A percentile compares a stretch with the other conserved stretches of the same genome.
Evolutionary conservation across 1,284 basidiomycete species (phyloP).

Genomic region (Apiotrichum siamense): DNA sequence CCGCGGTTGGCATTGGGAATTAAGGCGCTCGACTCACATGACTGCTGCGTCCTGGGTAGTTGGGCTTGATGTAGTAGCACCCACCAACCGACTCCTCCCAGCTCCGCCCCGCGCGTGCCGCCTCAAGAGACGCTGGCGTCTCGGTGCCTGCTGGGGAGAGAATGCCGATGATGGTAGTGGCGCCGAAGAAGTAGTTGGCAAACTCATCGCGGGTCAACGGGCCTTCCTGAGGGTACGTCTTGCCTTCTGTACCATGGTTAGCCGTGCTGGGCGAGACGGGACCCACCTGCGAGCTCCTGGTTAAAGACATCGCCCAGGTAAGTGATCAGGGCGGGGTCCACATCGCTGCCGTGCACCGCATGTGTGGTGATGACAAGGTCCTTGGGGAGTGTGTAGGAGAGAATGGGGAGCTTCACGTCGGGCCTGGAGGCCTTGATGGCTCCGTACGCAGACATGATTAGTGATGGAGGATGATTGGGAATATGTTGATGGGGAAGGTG

Average conservation of each 20-base stretch:
- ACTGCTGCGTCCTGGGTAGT: conserved; percentile 86
- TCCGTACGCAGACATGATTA: conserved; percentile 50
- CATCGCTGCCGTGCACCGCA: conserved; percentile 57
- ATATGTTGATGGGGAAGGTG: not conserved
- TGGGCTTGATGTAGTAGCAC: conserved; percentile 83
- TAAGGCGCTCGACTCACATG: conserved; percentile 58
- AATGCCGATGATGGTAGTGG: conserved; percentile 68
- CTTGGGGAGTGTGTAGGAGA: conserved; percentile 32
- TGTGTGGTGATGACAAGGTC: conserved; percentile 52
- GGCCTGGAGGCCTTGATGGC: conserved; percentile 36
- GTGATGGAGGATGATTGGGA: not conserved
- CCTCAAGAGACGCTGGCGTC: conserved; percentile 21
- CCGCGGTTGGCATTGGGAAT: not conserved
- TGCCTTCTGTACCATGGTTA: conserved; percentile 49
- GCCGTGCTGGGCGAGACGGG: too few species aligned
- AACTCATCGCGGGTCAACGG: conserved; percentile 57
- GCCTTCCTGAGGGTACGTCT: conserved; percentile 76
- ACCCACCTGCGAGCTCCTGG: conserved; percentile 59
- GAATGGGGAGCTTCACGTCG: conserved; percentile 43
- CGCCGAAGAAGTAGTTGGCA: conserved; percentile 63
- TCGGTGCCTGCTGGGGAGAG: conserved; percentile 34
- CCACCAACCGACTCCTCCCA: conserved; percentile 71
- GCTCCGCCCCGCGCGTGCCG: conserved; percentile 44
- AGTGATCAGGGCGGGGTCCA: conserved; percentile 55
- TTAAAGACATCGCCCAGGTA: conserved; percentile 63